Base-by-base conservation (phyloP, 2,329 filamentous ascomycete species). In the Anthostomella pinea region DNA sequence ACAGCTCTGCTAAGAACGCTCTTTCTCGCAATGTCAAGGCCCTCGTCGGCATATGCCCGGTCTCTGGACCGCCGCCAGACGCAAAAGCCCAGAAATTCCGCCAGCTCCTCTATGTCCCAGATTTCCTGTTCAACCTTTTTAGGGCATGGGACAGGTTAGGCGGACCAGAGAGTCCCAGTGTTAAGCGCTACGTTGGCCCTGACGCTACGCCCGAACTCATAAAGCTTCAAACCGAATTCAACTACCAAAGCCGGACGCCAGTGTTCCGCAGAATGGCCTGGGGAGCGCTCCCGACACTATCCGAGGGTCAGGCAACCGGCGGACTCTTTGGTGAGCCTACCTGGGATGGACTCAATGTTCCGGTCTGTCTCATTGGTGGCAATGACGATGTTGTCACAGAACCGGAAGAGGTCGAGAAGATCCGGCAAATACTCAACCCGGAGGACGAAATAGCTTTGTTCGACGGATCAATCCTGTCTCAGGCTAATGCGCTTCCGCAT, bases 251-350 rank as follows among this genome's bases (percentile, higher is more conserved):
- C 45, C 79, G 75, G 47, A 93, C 89, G 0, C 73, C 83, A 0
- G 86, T 93, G 0, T 95, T 87, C 75, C 79, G 85, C 48, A 79
- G 88, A 24, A 89, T 95, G 80, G 81, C 83, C 1, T 80, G 73
- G 60, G 87, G 89, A 0, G 72, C 73, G 33, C 68, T 93, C 16
- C 83, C 87, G 0, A 64, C 60, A 0, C 83, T 82, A 39, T 59
- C 70, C 3, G 56, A 69, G 6, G 77, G 73, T 2, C 59, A 69
- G 17, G 62, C 77, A 1, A 56, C 59, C 7, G 79, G 81, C 3
- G 87, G 87, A 1, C 60, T 94, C 7, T 83, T 88, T 2, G 82
- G 84, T 0, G 62, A 74, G 44, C 72, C 82, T 5, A 66, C 80
- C 1, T 97, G 93, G 93, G 69, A 73, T 16, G 79, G 77, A 6